Base-by-base conservation (phyloP, 2,329 filamentous ascomycete genomes). In the Aplosporella prunicola region DNA sequence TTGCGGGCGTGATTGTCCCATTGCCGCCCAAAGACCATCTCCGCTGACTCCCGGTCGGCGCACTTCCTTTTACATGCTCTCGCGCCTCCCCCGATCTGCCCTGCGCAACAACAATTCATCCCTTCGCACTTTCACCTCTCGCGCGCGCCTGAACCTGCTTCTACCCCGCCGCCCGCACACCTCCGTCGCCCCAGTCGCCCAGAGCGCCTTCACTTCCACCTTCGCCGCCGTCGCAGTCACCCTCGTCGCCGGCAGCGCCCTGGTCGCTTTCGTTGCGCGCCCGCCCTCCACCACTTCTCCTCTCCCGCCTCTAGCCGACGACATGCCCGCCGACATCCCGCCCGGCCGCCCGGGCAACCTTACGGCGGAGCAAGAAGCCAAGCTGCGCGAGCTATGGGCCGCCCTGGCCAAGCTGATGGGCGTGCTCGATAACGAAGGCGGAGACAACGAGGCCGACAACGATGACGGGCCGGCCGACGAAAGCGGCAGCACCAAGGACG, bases 311-410 rank as follows among this genome's bases (percentile, higher is more conserved):
- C n/a, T 36, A 27, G 29, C 34, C 26, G 18, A 36, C 46, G 49
- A 51, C 41, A 67, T 67, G 62, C 50, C 60, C 26, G 51, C 57
- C 15, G 54, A 58, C 38, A 53, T 52, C 20, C 72, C 71, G 29
- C 74, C 80, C 24, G 91, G 91, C 36, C 78, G 87, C 43, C 75
- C 86, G 38, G 87, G 85, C 42, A 94, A 84, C 49, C 70, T 98
- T 41, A 95, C 88, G n/a, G 61, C 77, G 3, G 88, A 95, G 45
- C 79, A 98, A 63, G 85, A 94, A 51, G 74, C 75, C 45, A 95
- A 93, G 64, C 68, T 98, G 41, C 82, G 81, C 52, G 82, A 93
- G 59, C 73, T 96, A 48, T 98, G 91, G 91, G 62, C 72, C 10
- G 67, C 78, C 37, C 71, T 86, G 14, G 38, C 26, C 14, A 39